Conservation (phyloP, 1,284 basidiomycete species). For the Ganoderma resinaceum region DNA sequence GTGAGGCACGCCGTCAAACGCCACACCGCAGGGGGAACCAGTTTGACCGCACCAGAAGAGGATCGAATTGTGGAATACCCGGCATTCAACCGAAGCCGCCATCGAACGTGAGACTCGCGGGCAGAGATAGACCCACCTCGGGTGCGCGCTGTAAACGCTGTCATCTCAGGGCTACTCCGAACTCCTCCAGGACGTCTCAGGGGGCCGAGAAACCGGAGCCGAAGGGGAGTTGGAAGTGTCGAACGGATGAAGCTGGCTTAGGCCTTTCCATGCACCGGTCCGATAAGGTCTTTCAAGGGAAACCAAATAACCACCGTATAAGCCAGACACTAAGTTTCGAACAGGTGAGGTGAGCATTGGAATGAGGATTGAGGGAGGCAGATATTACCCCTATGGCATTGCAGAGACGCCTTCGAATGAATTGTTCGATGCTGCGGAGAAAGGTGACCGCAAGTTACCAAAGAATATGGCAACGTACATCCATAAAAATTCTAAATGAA, state of each 20-base stretch:
- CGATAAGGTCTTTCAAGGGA: not conserved
- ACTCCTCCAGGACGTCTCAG: not conserved
- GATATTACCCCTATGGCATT: not conserved
- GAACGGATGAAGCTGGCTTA: not conserved
- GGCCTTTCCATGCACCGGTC: not conserved
- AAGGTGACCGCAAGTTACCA: not conserved
- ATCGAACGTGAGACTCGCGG: not conserved
- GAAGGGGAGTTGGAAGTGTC: not conserved
- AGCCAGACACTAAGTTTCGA: not conserved
- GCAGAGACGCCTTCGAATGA: not conserved
- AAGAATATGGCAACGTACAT: not conserved
- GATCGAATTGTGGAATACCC: not conserved
- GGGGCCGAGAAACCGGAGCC: not conserved
- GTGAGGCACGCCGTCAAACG: not conserved
- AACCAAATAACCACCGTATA: not conserved
- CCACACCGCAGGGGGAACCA: not conserved
- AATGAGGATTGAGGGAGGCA: not conserved
- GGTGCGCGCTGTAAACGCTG: not conserved
- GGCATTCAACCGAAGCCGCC: not conserved
- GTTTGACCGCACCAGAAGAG: not conserved
- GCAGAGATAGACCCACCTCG: not conserved
- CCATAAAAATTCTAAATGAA: not conserved
- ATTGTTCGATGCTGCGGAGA: not conserved
- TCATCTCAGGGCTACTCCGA: not conserved
- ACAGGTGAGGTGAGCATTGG: not conserved